Base-by-base conservation (phyloP, 2,329 filamentous ascomycete genomes). In the Epichloe typhina region DNA sequence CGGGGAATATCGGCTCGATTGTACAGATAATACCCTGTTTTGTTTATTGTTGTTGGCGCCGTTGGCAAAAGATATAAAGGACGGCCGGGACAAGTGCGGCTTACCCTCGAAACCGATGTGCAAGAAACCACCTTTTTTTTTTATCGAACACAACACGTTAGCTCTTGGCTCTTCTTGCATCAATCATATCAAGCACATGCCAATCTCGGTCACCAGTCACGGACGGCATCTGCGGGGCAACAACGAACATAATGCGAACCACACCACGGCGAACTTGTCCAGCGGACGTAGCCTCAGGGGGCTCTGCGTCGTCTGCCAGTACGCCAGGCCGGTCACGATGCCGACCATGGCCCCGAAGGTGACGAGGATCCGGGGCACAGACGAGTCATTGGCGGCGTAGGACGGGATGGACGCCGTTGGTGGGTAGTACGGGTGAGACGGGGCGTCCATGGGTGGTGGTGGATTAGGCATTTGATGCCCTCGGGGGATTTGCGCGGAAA, bases 81-180 rank as follows among this genome's bases (percentile, higher is more conserved):
- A 19, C 7, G 17, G 17, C 17, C 17, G 26, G 26, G 9, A 31
- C 26, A 31, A 11, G 26, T 9, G 26, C 26, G 26, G 12, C 64
- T 54, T 56, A 80, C 84, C 86, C 70, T 95, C 88, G 64, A 95
- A 95, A 61, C 85, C 82, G 50, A 84, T 74, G 67, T 95, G 89
- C 38, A 95, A 72, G 57, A 76, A 80, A 2, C 80, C 82, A 58
- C 78, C 80, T 83, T 48, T 31, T 31, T 26, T 26, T 23, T 2
- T 23, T 12, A 33, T 19, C 6, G 5, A 44, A 5, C 3, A 44
- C 5, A 44, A 3, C 3, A 44, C 8, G 8, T 31, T 31, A 31
- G 26, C 26, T 31, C 26, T 31, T 31, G 26, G 26, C 26, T 31
- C 26, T 11, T 11, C 26, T 31, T 11, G 26, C 26, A 31, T 31